Evolutionary conservation across 2,329 filamentous ascomycete genomes (phyloP).

Genomic region (Elsinoe ampelina): DNA sequence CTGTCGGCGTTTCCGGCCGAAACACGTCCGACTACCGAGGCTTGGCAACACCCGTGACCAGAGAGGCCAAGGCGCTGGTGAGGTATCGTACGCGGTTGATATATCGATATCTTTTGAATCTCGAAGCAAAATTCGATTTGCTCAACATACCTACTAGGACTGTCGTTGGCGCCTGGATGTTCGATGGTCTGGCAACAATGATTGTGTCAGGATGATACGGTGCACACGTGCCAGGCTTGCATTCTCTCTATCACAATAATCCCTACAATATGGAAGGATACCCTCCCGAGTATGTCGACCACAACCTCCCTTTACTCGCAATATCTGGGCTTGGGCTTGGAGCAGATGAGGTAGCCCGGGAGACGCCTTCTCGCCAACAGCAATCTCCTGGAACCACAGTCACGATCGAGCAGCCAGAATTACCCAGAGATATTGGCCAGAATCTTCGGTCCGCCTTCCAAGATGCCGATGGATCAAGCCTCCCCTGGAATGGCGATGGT

Average conservation of each 20-base stretch:
- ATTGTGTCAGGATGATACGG: too few relatives aligned
- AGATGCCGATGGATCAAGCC: conserved; percentile 52
- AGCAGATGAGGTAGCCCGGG: conserved; percentile 4
- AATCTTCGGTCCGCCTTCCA: conserved; percentile 58
- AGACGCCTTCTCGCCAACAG: neutral
- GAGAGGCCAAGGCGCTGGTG: too few relatives aligned
- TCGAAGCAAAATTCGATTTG: neutral
- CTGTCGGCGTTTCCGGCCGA: neutral
- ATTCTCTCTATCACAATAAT: too few relatives aligned
- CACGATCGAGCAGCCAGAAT: conserved; percentile 58
- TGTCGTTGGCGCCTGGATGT: too few relatives aligned
- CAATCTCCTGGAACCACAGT: conserved; percentile 45
- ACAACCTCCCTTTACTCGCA: conserved; percentile 77
- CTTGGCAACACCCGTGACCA: neutral
- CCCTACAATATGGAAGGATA: conserved; percentile 61
- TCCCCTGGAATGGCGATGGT: conserved; percentile 58
- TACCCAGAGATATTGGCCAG: conserved; percentile 57
- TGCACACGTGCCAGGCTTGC: too few relatives aligned
- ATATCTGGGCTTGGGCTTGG: conserved; percentile 61
- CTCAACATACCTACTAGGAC: neutral
- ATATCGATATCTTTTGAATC: neutral
- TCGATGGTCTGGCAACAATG: too few relatives aligned
- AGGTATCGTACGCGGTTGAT: too few relatives aligned
- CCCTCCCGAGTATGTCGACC: conserved; percentile 67
- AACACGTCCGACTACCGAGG: neutral